Conservation (phyloP, 176 grass and related monocot species). For the Tuctoria greenei region DNA sequence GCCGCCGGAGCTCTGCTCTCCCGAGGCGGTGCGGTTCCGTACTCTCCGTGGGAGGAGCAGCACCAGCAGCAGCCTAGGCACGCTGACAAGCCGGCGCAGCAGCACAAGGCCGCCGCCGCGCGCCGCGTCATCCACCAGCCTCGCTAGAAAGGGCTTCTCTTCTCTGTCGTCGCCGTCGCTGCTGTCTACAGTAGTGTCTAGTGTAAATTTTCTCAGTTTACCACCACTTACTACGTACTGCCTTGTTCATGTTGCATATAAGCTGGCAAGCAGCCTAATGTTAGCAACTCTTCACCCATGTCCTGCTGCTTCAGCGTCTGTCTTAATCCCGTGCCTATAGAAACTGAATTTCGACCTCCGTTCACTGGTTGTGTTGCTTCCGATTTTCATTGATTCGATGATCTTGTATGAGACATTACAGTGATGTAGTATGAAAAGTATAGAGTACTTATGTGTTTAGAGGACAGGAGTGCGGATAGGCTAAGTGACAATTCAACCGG, state of each 20-base stretch:
- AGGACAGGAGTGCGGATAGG: too few relatives aligned
- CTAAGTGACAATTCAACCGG: too few relatives aligned
- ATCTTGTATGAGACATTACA: too few relatives aligned
- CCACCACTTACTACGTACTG: constrained; percentile 2
- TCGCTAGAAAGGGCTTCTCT: constrained; percentile 39
- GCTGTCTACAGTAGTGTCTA: constrained; percentile 39
- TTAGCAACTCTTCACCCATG: neutral
- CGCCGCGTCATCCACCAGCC: constrained; percentile 80
- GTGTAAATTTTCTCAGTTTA: constrained; percentile 42
- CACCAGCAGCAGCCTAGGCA: constrained; percentile 26
- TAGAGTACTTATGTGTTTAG: too few relatives aligned
- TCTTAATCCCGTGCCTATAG: neutral
- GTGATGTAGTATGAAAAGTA: too few relatives aligned
- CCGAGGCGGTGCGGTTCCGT: constrained; percentile 17
- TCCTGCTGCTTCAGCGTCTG: neutral
- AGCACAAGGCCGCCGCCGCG: constrained; percentile 19
- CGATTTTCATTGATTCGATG: too few relatives aligned
- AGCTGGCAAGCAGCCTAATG: constrained; percentile 40
- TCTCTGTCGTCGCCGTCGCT: neutral
- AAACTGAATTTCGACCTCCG: neutral
- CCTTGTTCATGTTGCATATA: constrained; percentile 40
- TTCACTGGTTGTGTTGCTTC: neutral
- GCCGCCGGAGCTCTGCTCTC: constrained; percentile 40
- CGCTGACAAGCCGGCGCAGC: constrained; percentile 50
- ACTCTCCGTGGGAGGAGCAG: neutral